Percentiles rank a stretch among this genome's conserved stretches.
Conservation (phyloP, 148 eudicot genomes). For the Pharnaceum exiguum region DNA sequence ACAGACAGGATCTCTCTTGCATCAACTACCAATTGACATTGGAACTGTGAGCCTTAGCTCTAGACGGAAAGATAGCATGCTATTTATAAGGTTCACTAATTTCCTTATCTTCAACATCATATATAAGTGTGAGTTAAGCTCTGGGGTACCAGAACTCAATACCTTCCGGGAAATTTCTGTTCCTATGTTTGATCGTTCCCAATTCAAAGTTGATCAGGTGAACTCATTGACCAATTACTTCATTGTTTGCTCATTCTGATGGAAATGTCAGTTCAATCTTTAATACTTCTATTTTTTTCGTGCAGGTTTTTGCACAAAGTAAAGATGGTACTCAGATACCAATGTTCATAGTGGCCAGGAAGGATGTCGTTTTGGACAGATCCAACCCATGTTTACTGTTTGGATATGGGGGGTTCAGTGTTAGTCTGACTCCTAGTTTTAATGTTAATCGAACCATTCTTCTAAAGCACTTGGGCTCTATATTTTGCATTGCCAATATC, state of each 20-base stretch:
- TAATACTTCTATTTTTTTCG: not conserved
- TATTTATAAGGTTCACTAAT: slow-evolving; percentile 68
- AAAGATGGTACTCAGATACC: slow-evolving; percentile 84
- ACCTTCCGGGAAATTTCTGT: slow-evolving; percentile 70
- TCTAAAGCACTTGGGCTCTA: slow-evolving; percentile 55
- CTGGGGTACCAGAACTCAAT: slow-evolving; percentile 54
- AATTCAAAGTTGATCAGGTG: slow-evolving; percentile 55
- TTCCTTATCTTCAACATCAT: slow-evolving; percentile 75
- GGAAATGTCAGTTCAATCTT: not conserved
- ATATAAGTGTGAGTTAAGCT: slow-evolving; percentile 54
- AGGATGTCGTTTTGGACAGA: slow-evolving; percentile 49
- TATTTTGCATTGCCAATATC: slow-evolving; percentile 79
- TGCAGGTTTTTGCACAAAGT: slow-evolving; percentile 70
- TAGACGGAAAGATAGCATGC: slow-evolving; percentile 47
- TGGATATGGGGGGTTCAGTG: slow-evolving; percentile 83
- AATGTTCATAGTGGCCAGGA: slow-evolving; percentile 66
- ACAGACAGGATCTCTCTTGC: slow-evolving; percentile 47
- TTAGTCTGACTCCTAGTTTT: slow-evolving; percentile 73
- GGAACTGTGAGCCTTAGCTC: slow-evolving; percentile 68
- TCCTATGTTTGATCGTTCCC: slow-evolving; percentile 73
- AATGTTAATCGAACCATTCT: slow-evolving; percentile 53
- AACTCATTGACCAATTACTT: not conserved
- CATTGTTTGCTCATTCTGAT: too few relatives aligned
- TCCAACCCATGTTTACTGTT: slow-evolving; percentile 85
- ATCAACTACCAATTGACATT: slow-evolving; percentile 66